Evolutionary conservation across 257 asterid species (phyloP), one percentile per base, ranked within the genome.

Genomic region (Primulina huaijiensis): DNA sequence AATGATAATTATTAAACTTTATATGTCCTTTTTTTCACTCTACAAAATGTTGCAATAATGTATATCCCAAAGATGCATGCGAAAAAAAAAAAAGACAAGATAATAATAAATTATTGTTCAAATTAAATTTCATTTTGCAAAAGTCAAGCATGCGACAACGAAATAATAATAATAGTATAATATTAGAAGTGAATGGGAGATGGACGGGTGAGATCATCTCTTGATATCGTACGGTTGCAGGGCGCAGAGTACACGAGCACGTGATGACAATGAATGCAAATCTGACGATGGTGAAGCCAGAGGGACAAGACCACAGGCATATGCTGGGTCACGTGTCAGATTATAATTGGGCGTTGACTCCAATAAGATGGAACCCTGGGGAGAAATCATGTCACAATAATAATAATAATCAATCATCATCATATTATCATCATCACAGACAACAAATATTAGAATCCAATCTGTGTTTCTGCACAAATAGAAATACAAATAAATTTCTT

Each of bases 251-350:
- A 60, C 68, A 38, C 30, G 37, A 46, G 10, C 78, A 74, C 74
- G 78, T 74, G 74, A 74, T 43, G 65, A 62, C 61, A 65, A 61
- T 74, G 53, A 74, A 74, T 74, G 70, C 30, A n/a, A 33, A 57
- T 43, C 53, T 46, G 62, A 56, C 27, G 5, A 46, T 14, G 20
- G 14, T 30, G 35, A 62, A 61, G 62, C 35, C 64, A 64, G 68
- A 50, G 60, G 29, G 52, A 31, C 20, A 55, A 34, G 2, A 33
- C 21, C 8, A 50, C 57, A 50, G 57, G 21, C 21, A 43, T 12
- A 43, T 68, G 29, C 6, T 3, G 65, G 56, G 7, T 35, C 17
- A 71, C 75, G 75, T 71, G 68, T 27, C 68, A 19, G 31, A 4
- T 43, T 1, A 9, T 4, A n/a, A 71, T 29, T 71, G 68, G 75